A percentile compares a stretch with the other conserved stretches of the same genome.
phyloP scores from a whole-genome alignment of 495 filamentous ascomycete species.

The Penicillium longicatenatum region DNA sequence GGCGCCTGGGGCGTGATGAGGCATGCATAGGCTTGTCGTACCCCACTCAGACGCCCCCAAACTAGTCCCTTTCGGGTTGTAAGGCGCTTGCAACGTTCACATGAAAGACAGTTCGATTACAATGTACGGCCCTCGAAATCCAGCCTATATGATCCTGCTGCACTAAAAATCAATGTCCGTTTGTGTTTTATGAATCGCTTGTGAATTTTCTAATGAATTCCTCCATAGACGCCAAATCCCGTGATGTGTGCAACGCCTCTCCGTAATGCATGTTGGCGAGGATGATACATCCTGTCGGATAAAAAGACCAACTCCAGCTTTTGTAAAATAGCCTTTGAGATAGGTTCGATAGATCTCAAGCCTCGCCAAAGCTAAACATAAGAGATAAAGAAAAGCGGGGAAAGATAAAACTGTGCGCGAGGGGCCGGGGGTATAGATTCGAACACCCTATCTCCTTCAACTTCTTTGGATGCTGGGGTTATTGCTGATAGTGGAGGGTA shows the following conservation, averaged over 20 bases:
- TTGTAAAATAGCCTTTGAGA: neutral
- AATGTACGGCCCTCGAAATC: too few species aligned
- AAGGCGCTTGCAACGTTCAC: slow-evolving; percentile 20
- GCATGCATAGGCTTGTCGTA: slow-evolving; percentile 20
- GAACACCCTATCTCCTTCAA: neutral
- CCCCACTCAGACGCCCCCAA: slow-evolving; percentile 28
- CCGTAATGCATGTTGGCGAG: slow-evolving; percentile 11
- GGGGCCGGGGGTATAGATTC: neutral
- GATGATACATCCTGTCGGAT: neutral
- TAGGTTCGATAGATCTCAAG: neutral
- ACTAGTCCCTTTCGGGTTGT: slow-evolving; percentile 21
- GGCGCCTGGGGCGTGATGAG: slow-evolving; percentile 35
- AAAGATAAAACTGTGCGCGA: neutral
- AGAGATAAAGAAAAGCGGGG: slow-evolving; percentile 3
- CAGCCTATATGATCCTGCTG: too few species aligned
- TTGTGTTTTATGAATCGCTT: neutral
- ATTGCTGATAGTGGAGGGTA: neutral
- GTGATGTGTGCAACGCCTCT: slow-evolving; percentile 16
- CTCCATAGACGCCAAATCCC: slow-evolving; percentile 13
- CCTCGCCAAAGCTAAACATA: neutral
- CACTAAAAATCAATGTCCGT: too few species aligned
- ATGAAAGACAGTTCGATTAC: neutral
- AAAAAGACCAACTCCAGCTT: slow-evolving; percentile 1
- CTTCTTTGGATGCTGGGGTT: neutral
- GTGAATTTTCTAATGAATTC: slow-evolving; percentile 11